Conservation (phyloP, 192 early-diverging fungal genomes). For the Coemansia sp. region DNA sequence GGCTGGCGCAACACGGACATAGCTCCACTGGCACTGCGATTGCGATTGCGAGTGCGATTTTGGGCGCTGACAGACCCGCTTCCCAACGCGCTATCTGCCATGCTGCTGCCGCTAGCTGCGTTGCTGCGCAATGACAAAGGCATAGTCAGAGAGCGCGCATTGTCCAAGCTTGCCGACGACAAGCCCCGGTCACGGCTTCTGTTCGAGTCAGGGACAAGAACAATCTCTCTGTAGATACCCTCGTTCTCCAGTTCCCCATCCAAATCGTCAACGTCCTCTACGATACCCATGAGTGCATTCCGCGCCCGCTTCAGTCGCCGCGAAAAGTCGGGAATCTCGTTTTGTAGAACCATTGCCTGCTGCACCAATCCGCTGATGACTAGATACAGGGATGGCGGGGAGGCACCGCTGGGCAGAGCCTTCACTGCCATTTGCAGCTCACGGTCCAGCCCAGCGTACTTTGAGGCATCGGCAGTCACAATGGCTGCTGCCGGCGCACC, state of each 20-base stretch:
- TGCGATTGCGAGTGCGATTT: conserved; percentile 12
- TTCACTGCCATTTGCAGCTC: conserved; percentile 35
- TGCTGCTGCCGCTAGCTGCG: background rate
- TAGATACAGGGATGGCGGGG: conserved; percentile 43
- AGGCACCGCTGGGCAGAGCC: conserved; percentile 33
- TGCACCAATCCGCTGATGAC: conserved; percentile 49
- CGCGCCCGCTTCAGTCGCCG: conserved; percentile 45
- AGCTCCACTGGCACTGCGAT: conserved; percentile 40
- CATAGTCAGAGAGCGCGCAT: conserved; percentile 7
- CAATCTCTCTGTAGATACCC: background rate
- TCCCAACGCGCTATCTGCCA: background rate
- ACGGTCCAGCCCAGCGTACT: conserved; percentile 32
- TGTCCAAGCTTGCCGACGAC: conserved; percentile 50
- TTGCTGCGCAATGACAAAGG: background rate
- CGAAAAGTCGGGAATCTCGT: conserved; percentile 47
- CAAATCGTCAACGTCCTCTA: conserved; percentile 45
- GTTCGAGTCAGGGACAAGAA: background rate
- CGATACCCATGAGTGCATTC: conserved; percentile 52
- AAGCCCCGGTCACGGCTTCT: conserved; percentile 45
- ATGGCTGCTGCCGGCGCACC: conserved; percentile 47
- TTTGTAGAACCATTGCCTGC: conserved; percentile 41
- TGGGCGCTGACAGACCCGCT: background rate
- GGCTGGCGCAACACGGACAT: background rate
- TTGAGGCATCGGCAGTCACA: conserved; percentile 31
- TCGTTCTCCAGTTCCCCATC: conserved; percentile 43